Percentiles rank a stretch among this genome's conserved stretches.
Evolutionary conservation across 208 protist genomes (phyloP).

Genomic region (Leishmania braziliensis): DNA sequence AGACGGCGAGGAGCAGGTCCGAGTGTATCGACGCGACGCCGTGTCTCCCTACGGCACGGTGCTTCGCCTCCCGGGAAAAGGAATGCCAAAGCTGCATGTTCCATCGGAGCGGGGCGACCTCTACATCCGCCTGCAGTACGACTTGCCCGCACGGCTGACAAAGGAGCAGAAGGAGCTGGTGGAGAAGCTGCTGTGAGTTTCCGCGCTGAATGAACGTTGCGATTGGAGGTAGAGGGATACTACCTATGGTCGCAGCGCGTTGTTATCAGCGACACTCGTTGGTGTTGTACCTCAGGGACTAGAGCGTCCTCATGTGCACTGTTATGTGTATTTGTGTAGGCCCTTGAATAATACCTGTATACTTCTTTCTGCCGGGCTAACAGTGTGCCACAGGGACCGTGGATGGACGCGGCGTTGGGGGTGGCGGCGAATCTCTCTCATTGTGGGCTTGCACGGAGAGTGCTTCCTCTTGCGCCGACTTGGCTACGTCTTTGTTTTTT

Average conservation of each 20-base stretch:
- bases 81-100: slow-evolving; percentile 91
- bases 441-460: background rate
- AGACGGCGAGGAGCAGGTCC: slow-evolving; percentile 68
- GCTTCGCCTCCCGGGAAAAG: slow-evolving; percentile 77
- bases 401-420: background rate
- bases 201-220: background rate
- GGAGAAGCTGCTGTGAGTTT: slow-evolving; percentile 25
- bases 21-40: slow-evolving; percentile 25
- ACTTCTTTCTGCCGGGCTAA: background rate
- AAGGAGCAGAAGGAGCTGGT: slow-evolving; percentile 39
- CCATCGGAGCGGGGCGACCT: slow-evolving; percentile 90
- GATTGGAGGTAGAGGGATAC: background rate
- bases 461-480: background rate
- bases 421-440: background rate
- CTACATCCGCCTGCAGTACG: slow-evolving; percentile 80
- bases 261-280: background rate
- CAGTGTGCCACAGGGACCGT: background rate
- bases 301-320: background rate
- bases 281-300: background rate
- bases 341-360: background rate
- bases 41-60: slow-evolving; percentile 76
- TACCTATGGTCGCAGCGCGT: background rate
- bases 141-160: slow-evolving; percentile 70
- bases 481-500: background rate
- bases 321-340: background rate